Percentiles rank a stretch among this genome's conserved stretches.
Evolutionary conservation across 148 eudicot species (phyloP).

Genomic region (Rhododendron mucronatum): DNA sequence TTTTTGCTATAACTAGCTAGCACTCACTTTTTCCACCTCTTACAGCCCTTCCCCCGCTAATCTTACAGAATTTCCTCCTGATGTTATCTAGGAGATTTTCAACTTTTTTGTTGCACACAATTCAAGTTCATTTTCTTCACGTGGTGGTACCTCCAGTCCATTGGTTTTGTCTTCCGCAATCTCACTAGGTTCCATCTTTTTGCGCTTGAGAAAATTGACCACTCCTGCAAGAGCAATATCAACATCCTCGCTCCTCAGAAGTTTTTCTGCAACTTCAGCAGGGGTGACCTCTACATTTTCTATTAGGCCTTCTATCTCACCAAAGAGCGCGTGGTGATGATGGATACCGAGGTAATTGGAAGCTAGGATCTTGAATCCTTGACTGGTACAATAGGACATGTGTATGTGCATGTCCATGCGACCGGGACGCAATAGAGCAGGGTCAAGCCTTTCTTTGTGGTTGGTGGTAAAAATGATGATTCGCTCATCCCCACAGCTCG

Average conservation of each 20-base stretch:
- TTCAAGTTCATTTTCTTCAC: neutral
- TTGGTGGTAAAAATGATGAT: neutral
- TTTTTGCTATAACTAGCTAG: too few relatives aligned
- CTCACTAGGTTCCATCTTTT: neutral
- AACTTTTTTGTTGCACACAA: neutral
- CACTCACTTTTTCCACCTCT: too few relatives aligned
- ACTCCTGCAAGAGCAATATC: neutral
- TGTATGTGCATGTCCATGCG: neutral
- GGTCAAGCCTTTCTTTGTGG: neutral
- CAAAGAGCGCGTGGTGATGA: neutral
- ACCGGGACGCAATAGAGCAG: neutral
- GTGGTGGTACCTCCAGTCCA: neutral
- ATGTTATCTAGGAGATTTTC: neutral
- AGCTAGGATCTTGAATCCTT: conserved; percentile 1
- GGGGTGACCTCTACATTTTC: neutral
- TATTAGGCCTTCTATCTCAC: neutral
- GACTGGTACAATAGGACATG: neutral
- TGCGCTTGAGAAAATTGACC: neutral
- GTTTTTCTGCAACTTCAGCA: neutral
- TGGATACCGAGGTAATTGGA: neutral
- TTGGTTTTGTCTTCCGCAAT: neutral
- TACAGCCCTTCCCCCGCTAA: too few relatives aligned
- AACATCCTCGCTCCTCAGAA: neutral
- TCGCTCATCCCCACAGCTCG: neutral
- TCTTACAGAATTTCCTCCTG: neutral